These are phyloP conservation scores for Mucor lusitanicus DNA, from an alignment of 371 early-diverging fungal species.

Conservation along the genomic window DNA sequence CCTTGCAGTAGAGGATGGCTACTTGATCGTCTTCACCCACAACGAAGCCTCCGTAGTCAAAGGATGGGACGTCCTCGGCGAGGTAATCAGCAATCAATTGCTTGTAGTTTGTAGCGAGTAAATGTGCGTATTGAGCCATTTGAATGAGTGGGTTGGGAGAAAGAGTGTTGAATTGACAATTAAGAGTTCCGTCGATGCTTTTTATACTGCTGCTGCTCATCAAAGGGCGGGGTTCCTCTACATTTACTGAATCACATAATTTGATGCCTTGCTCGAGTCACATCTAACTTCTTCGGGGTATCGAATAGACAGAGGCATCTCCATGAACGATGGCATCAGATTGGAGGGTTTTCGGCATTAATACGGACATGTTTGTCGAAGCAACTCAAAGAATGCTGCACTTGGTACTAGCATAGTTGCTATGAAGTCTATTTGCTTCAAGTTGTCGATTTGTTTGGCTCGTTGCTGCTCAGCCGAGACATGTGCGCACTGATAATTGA, in stretches of 20 bases:
- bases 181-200: background rate
- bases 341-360: background rate
- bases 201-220: background rate
- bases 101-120: conserved; percentile 78
- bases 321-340: background rate
- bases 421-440: no score
- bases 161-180: background rate
- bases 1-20: conserved; percentile 89
- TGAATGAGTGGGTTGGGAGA: background rate
- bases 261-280: background rate
- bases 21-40: conserved; percentile 88
- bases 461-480: background rate
- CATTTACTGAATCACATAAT: background rate
- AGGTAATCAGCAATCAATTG: conserved; percentile 77
- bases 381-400: no score
- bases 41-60: conserved; percentile 97
- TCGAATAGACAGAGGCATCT: background rate
- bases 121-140: conserved; percentile 53
- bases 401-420: no score
- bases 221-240: background rate
- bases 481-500: background rate
- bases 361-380: background rate
- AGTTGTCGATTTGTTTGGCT: no score
- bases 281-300: background rate
- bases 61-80: conserved; percentile 93